These are phyloP conservation scores for Aspergillus sp. DNA, from an alignment of 2,329 filamentous ascomycete genomes.

Conservation along the genomic window DNA sequence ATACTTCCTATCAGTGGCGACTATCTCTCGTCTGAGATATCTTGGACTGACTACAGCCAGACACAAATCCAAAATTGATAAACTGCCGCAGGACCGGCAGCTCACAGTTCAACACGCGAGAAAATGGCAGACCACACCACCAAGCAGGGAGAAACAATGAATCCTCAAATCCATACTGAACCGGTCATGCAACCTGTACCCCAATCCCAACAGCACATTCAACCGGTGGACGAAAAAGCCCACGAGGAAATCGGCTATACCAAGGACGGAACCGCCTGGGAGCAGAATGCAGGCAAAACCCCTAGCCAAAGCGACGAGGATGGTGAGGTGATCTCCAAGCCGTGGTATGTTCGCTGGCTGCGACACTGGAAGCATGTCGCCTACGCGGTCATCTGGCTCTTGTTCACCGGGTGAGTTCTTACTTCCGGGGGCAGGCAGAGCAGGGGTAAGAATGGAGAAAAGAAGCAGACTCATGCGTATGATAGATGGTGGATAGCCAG, in stretches of 20 bases:
- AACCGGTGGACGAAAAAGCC: slow-evolving; percentile 27
- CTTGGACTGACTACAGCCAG: too few relatives aligned
- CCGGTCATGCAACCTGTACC: slow-evolving; percentile 23
- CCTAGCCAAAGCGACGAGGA: slow-evolving; percentile 31
- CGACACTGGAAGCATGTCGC: slow-evolving; percentile 30
- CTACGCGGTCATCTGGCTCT: slow-evolving; percentile 43
- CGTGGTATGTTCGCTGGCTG: slow-evolving; percentile 13
- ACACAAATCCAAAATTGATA: too few relatives aligned
- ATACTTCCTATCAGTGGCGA: too few relatives aligned
- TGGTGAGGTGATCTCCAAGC: neutral
- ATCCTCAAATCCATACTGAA: too few relatives aligned
- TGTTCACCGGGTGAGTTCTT: slow-evolving; percentile 48
- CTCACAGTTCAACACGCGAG: too few relatives aligned
- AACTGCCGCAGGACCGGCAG: too few relatives aligned
- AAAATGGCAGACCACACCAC: slow-evolving; percentile 1
- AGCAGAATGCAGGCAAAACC: slow-evolving; percentile 31
- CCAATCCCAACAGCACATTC: slow-evolving; percentile 35
- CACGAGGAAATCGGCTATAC: slow-evolving; percentile 46
- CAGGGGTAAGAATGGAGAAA: neutral
- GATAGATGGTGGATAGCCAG: slow-evolving; percentile 69
- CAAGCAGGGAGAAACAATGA: too few relatives aligned
- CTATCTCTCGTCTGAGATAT: too few relatives aligned
- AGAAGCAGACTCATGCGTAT: slow-evolving; percentile 2
- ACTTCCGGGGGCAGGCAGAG: neutral
- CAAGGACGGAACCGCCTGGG: slow-evolving; percentile 31